Evolutionary conservation across 163 green algal genomes (phyloP).

Genomic region (Chlorella variabilis): DNA sequence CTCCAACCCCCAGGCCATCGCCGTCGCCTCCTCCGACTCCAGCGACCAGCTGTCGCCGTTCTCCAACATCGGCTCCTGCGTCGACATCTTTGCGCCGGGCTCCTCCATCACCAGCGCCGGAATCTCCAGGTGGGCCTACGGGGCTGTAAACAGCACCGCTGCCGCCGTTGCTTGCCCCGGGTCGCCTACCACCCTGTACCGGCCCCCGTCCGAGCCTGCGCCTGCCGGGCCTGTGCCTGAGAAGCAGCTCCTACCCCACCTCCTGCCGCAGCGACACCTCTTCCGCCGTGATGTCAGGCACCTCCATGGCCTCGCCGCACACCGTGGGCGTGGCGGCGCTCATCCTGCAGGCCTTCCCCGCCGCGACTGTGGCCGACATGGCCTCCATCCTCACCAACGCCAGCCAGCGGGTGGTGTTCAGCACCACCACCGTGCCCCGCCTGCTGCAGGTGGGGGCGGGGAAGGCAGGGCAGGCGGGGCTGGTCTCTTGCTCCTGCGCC

Average conservation of each 20-base stretch:
- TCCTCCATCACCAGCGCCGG: conserved; percentile 29
- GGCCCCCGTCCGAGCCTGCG: no score
- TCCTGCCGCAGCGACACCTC: conserved; percentile 44
- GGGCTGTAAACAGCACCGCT: no score
- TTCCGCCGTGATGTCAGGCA: conserved; percentile 47
- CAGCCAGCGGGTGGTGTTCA: conserved; percentile 9
- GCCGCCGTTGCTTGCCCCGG: no score
- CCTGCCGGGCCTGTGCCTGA: no score
- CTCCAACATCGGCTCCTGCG: conserved; percentile 40
- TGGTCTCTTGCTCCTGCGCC: not conserved
- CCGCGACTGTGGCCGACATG: conserved; percentile 6
- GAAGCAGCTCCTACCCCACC: not conserved
- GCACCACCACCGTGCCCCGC: not conserved
- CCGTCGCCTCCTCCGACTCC: conserved; percentile 49
- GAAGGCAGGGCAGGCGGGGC: not conserved
- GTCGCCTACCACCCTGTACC: no score
- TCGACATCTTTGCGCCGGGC: conserved; percentile 36
- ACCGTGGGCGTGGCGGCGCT: conserved; percentile 67
- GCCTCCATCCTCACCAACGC: not conserved
- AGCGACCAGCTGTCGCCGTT: conserved; percentile 48
- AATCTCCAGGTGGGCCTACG: not conserved
- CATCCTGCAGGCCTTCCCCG: conserved; percentile 64
- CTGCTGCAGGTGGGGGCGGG: conserved; percentile 26
- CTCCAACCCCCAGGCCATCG: conserved; percentile 49
- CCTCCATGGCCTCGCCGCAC: conserved; percentile 64